Percentiles rank a stretch among this genome's conserved stretches.
These are phyloP conservation scores for Bipolaris zeicola DNA, from an alignment of 2,329 filamentous ascomycete genomes.

Conservation along the genomic window DNA sequence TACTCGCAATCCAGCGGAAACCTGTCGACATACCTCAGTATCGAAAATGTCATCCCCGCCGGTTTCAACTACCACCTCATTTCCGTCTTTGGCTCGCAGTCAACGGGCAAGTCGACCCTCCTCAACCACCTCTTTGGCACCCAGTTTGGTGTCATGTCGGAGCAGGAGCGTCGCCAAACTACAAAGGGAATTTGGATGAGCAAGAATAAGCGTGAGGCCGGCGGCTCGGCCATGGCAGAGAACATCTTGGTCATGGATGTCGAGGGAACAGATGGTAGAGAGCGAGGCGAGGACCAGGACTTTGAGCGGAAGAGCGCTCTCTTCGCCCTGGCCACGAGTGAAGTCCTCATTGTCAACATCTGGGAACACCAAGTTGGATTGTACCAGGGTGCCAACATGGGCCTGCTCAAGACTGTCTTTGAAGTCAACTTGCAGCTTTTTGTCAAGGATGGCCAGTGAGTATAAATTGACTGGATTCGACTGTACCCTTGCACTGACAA, in stretches of 20 bases:
- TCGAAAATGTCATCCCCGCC: conserved; percentile 79
- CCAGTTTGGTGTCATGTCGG: conserved; percentile 96
- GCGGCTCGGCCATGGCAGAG: conserved; percentile 75
- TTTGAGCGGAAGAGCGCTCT: conserved; percentile 98
- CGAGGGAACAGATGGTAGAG: conserved; percentile 93
- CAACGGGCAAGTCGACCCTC: conserved; percentile 95
- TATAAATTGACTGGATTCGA: conserved; percentile 17
- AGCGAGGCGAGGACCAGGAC: conserved; percentile 96
- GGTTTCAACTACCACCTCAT: conserved; percentile 99
- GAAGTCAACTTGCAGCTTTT: conserved; percentile 98
- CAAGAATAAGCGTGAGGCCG: conserved; percentile 76
- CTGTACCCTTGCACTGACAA: conserved; percentile 26
- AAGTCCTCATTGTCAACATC: conserved; percentile 97
- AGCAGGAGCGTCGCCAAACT: conserved; percentile 90
- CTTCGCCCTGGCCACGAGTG: conserved; percentile 95
- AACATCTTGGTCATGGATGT: conserved; percentile 99
- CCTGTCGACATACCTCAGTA: conserved; percentile 79
- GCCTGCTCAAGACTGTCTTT: conserved; percentile 95
- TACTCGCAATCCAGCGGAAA: conserved; percentile 62
- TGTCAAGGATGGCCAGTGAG: conserved; percentile 89
- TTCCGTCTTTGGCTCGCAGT: conserved; percentile 98
- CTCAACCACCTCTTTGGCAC: conserved; percentile 96
- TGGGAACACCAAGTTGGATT: conserved; percentile 99
- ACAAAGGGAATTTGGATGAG: conserved; percentile 99
- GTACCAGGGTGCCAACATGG: conserved; percentile 99